A percentile compares a stretch with the other conserved stretches of the same genome.
These are phyloP conservation scores for Colletotrichum cereale DNA, from an alignment of 2,329 filamentous ascomycete genomes.

Conservation along the genomic window DNA sequence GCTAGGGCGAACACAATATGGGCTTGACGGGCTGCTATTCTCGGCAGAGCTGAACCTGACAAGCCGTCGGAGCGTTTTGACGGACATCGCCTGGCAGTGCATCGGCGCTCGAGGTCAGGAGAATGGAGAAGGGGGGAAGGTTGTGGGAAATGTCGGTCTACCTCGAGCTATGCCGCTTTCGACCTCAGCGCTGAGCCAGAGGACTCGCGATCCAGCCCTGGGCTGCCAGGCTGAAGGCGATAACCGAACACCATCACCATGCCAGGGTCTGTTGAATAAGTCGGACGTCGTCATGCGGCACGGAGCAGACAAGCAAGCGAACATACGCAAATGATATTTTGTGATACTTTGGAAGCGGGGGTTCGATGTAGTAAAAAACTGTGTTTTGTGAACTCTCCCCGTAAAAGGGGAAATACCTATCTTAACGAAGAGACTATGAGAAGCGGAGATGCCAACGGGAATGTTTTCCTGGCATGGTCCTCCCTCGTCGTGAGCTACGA, in stretches of 20 bases:
- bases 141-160: neutral
- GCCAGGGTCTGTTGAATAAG: neutral
- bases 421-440: neutral
- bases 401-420: neutral
- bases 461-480: neutral
- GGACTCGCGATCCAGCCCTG: constrained; percentile 1
- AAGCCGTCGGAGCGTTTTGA: constrained; percentile 11
- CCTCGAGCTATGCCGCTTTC: constrained; percentile 14
- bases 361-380: neutral
- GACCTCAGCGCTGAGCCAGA: constrained; percentile 12
- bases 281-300: constrained; percentile 14
- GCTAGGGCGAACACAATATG: neutral
- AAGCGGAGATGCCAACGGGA: neutral
- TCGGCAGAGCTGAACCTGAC: constrained; percentile 16
- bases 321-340: constrained; percentile 12
- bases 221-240: constrained; percentile 1
- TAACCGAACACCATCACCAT: neutral
- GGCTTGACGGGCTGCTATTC: constrained; percentile 14
- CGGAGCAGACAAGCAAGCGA: neutral
- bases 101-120: constrained; percentile 5
- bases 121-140: neutral
- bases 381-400: neutral
- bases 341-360: neutral
- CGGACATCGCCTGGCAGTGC: constrained; percentile 21
- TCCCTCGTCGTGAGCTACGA: neutral